Evolutionary conservation across 1,139 yeast species (phyloP), one percentile per base, ranked within the genome.

Genomic region (Pichia sorboxylosa): DNA sequence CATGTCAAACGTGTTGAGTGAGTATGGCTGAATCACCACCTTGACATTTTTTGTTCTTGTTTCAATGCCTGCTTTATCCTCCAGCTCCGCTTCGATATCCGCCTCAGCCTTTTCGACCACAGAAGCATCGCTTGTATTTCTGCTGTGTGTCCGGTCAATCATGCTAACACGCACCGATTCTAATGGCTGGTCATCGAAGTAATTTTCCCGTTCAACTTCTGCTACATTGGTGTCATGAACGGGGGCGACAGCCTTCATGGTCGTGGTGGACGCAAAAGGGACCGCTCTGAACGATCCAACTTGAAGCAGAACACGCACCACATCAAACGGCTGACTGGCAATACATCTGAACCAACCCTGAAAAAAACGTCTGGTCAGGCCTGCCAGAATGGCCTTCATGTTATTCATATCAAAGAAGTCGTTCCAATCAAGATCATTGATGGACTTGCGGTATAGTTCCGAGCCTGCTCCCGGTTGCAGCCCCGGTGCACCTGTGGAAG

Each of bases 241-340:
- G 11, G 11, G 10, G 11, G 8, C 22, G 11, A 20, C 22, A 9
- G 22, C 8, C 11, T 20, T 20, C 8, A 20, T 8, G 11, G 8
- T 20, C 11, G 8, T 20, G 11, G 22, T 9, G 11, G 8, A 9
- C n/a, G n/a, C n/a, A n/a, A n/a, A n/a, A n/a, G n/a, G n/a, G n/a
- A n/a, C n/a, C 22, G 22, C 26, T 22, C 44, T 45, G 36, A 54
- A 54, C 2, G 55, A 71, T 3, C 94, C 94, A 21, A 83, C 80
- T 54, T 90, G 98, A 36, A 85, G 56, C 26, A 85, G 64, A 41
- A 84, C 62, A 35, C 93, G 65, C 5, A 83, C 74, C 22, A 83
- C 80, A 48, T 90, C 96, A 54, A 87, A 77, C 1, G 98, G 98
- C 54, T 90, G 97, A 16, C 84, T 71, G 17, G 80, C 52, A 25